Conservation (phyloP, 768 basidiomycete species). For the Sporobolomyces pararoseus region DNA sequence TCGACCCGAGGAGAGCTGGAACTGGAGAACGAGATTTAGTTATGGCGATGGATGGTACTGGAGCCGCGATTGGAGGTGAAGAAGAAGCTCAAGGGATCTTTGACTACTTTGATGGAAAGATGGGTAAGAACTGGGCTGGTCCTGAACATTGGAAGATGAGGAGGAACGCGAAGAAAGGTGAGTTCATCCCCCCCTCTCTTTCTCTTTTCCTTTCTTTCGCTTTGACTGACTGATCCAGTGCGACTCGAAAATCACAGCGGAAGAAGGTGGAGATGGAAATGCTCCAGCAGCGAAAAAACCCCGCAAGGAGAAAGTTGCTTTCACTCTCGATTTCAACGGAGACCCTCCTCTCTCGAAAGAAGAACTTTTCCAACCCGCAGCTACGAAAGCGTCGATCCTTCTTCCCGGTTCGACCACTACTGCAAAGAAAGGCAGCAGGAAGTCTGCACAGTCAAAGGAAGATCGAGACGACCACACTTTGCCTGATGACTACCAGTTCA, state of each 20-base stretch:
- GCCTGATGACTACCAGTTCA: constrained; percentile 98
- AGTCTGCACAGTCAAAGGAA: constrained; percentile 51
- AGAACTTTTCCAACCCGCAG: constrained; percentile 72
- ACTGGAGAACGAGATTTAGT: constrained; percentile 65
- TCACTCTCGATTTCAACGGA: constrained; percentile 73
- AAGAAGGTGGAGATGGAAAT: background rate
- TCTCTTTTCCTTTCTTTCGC: background rate
- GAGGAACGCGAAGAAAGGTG: constrained; percentile 20
- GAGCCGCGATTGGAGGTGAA: constrained; percentile 51
- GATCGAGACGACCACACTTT: constrained; percentile 70
- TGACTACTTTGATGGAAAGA: constrained; percentile 83
- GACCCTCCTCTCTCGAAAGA: constrained; percentile 61
- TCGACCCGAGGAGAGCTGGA: constrained; percentile 71
- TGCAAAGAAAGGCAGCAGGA: constrained; percentile 54
- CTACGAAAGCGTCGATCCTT: constrained; percentile 66
- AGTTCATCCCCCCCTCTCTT: background rate
- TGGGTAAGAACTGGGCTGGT: constrained; percentile 91
- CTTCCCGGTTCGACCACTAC: constrained; percentile 59
- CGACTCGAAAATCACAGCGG: background rate
- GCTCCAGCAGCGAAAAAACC: constrained; percentile 50
- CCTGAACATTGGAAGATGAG: constrained; percentile 94
- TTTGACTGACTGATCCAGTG: background rate
- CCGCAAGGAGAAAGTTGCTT: constrained; percentile 61
- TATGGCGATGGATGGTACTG: constrained; percentile 69
- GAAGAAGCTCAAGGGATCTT: constrained; percentile 56